Base-by-base conservation (phyloP, 1,284 basidiomycete genomes). In the Lignosus rhinocerotis region DNA sequence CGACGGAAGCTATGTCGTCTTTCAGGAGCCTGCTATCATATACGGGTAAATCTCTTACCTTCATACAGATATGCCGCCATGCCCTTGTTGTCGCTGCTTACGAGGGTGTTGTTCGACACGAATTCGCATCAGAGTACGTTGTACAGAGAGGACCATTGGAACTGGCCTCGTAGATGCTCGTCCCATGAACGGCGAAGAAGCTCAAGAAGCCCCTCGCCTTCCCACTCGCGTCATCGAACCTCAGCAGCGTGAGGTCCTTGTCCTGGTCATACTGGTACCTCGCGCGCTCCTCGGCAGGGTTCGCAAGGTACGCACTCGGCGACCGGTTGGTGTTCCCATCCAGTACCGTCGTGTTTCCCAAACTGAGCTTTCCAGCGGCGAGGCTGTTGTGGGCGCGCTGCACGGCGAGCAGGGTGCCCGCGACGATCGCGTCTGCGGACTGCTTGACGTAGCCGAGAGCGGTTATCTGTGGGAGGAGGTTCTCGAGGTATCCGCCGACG, bases 151-250 rank as follows among this genome's bases (percentile, higher is more conserved):
- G 25, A 34, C 21, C 19, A 33, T 17, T 6, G 36, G 30, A 48
- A 48, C 69, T 73, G 34, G 88, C 88, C 75, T 86, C 79, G 64
- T 92, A 91, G 14, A 92, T 64, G 68, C 87, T 90, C 14, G 90
- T 92, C 6, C 91, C 90, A 73, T 93, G 92, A 0, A 93, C 91
- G 0, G 90, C 77, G 69, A 87, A 93, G 77, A 92, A 92, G 68
- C 84, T 86, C 66, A 91, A 68, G 65, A 92, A 81, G 0, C 90
- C 90, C 42, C 85, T 75, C 14, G 83, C 77, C 41, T 77, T 79
- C 25, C 87, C 87, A 54, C 70, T 73, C 2, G 62, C 65, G 66
- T 87, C 85, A 46, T 86, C 81, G 62, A 92, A 88, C 43, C 83
- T 76, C 49, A 92, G 71, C 11, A 91, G 73, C 5, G 83, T 82